A percentile compares a stretch with the other conserved stretches of the same genome.
Conservation (phyloP, 139 green algal genomes). For the Asterochloris erici region DNA sequence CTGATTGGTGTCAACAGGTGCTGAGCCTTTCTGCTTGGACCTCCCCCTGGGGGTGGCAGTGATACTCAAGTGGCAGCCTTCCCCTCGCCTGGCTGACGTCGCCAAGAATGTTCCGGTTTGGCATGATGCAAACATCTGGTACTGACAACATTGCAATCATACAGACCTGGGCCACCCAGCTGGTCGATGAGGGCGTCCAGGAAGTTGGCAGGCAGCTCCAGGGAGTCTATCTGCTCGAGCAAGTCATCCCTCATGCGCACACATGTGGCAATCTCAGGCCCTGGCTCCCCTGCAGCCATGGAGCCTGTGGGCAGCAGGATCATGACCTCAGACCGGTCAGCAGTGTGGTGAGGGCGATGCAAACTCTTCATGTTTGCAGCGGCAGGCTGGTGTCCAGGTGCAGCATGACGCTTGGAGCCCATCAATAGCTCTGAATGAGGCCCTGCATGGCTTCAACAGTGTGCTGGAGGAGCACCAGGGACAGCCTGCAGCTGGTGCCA, state of each 20-base stretch:
- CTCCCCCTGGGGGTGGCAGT: too few species aligned
- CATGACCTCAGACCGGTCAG: background rate
- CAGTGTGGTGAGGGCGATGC: background rate
- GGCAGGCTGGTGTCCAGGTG: too few species aligned
- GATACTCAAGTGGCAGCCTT: too few species aligned
- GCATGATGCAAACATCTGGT: background rate
- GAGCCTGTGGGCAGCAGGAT: background rate
- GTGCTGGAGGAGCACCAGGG: too few species aligned
- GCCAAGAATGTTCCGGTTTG: too few species aligned
- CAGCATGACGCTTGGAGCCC: too few species aligned
- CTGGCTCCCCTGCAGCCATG: constrained; percentile 3
- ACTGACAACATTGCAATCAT: background rate
- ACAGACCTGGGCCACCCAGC: constrained; percentile 58
- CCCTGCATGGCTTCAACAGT: too few species aligned
- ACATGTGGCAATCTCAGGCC: background rate
- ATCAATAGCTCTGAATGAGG: too few species aligned
- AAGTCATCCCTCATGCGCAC: constrained; percentile 38
- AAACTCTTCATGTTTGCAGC: too few species aligned
- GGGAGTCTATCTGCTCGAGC: constrained; percentile 31
- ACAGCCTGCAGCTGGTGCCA: too few species aligned
- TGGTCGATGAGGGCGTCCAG: constrained; percentile 81
- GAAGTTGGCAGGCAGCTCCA: constrained; percentile 83
- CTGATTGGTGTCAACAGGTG: too few species aligned
- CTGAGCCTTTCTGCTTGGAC: too few species aligned
- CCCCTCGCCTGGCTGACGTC: background rate